Percentiles rank a stretch among this genome's conserved stretches.
Conservation (phyloP, 768 basidiomycete genomes). For the Auriculariales sp. region DNA sequence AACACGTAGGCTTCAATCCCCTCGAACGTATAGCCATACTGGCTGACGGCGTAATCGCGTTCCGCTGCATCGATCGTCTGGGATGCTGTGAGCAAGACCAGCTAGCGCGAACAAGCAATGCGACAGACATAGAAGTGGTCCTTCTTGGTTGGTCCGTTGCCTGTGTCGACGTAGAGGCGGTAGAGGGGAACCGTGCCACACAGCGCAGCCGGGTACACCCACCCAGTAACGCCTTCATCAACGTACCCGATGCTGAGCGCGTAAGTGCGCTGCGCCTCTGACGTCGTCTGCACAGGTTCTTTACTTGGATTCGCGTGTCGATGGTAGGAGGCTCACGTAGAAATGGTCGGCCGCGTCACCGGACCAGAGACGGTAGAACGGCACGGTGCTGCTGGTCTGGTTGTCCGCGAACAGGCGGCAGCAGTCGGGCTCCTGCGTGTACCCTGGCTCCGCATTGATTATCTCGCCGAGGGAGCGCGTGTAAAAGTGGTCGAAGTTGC, state of each 20-base stretch:
- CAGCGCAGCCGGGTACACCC: neutral
- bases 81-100: neutral
- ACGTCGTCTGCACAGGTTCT: neutral
- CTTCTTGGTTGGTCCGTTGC: neutral
- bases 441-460: slow-evolving; percentile 6
- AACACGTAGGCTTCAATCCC: neutral
- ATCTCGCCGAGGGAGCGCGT: slow-evolving; percentile 5
- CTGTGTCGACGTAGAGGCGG: neutral
- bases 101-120: neutral
- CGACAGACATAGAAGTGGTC: neutral
- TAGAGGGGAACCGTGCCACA: neutral
- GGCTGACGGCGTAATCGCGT: neutral
- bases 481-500: slow-evolving; percentile 8
- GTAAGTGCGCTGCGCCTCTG: neutral
- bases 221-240: neutral
- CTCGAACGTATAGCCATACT: neutral
- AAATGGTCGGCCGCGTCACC: slow-evolving; percentile 6
- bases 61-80: neutral
- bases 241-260: neutral
- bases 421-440: slow-evolving; percentile 2
- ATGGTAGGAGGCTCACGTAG: no score
- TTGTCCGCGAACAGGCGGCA: neutral
- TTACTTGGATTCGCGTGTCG: neutral
- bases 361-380: slow-evolving; percentile 8
- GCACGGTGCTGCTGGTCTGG: neutral